Evolutionary conservation across 495 filamentous ascomycete species (phyloP).

Genomic region (Talaromyces borbonicus): DNA sequence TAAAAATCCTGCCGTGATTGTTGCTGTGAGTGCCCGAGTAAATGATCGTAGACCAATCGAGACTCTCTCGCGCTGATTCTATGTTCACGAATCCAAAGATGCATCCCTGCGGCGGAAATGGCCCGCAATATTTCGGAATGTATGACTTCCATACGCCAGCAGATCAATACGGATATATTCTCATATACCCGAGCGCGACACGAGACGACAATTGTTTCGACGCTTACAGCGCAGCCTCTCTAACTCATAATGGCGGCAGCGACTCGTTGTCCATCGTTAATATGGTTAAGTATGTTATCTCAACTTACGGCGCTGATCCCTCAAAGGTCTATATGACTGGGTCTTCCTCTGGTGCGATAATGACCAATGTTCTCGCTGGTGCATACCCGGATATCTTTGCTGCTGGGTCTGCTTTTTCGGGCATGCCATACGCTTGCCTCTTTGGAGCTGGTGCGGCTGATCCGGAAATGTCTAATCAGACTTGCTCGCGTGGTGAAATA

Average conservation of each 20-base stretch:
- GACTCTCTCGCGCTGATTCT: neutral
- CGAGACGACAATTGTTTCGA: slow-evolving; percentile 49
- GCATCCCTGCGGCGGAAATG: slow-evolving; percentile 33
- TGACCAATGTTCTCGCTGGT: slow-evolving; percentile 50
- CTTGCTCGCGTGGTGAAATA: slow-evolving; percentile 40
- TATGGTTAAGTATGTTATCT: slow-evolving; percentile 47
- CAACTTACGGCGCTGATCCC: slow-evolving; percentile 38
- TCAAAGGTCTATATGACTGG: slow-evolving; percentile 43
- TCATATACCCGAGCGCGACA: slow-evolving; percentile 44
- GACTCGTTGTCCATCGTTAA: slow-evolving; percentile 49
- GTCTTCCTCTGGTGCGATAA: slow-evolving; percentile 46
- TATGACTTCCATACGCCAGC: slow-evolving; percentile 38
- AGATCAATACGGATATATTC: slow-evolving; percentile 45
- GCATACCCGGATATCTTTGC: slow-evolving; percentile 50
- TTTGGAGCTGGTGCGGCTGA: slow-evolving; percentile 16
- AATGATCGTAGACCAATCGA: neutral
- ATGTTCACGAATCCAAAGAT: too few relatives aligned
- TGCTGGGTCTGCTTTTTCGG: slow-evolving; percentile 47
- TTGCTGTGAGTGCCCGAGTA: slow-evolving; percentile 34
- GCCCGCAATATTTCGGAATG: slow-evolving; percentile 36
- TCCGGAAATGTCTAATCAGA: slow-evolving; percentile 29
- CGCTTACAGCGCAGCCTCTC: slow-evolving; percentile 40
- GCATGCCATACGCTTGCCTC: slow-evolving; percentile 54
- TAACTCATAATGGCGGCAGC: slow-evolving; percentile 48
- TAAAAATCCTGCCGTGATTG: slow-evolving; percentile 40